These are phyloP conservation scores for Thraustochytrium striatum DNA, from an alignment of 352 stramenopile genomes.

Conservation along the genomic window DNA sequence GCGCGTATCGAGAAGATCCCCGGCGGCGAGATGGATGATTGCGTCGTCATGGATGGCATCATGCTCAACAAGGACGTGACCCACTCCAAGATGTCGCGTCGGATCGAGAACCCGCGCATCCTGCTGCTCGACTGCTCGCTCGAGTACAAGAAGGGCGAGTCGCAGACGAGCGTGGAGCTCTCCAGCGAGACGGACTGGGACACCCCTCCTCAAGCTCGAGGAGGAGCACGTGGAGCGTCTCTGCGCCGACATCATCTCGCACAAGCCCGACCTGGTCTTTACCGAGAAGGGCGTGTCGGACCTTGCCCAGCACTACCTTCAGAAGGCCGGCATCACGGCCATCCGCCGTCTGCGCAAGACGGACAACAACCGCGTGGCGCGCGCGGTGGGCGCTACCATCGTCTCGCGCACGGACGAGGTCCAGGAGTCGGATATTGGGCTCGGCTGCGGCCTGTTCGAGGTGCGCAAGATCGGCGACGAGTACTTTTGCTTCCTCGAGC, in stretches of 20 bases:
- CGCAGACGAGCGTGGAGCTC: constrained; percentile 94
- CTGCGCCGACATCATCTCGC: constrained; percentile 91
- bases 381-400: constrained; percentile 94
- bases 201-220: constrained; percentile 93
- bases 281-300: constrained; percentile 99
- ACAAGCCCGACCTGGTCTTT: constrained; percentile 98
- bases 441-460: constrained; percentile 96
- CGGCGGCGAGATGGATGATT: constrained; percentile 90
- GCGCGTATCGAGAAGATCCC: constrained; percentile 98
- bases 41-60: constrained; percentile 89
- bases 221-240: constrained; percentile 99
- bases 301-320: constrained; percentile 98
- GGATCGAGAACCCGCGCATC: constrained; percentile 96
- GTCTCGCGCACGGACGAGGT: constrained; percentile 96
- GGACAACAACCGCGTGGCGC: constrained; percentile 98
- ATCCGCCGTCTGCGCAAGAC: constrained; percentile 98
- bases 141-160: constrained; percentile 99
- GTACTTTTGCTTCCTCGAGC: constrained; percentile 99
- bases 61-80: constrained; percentile 99
- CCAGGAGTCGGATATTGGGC: constrained; percentile 96
- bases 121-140: constrained; percentile 96
- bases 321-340: constrained; percentile 97
- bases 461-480: constrained; percentile 87
- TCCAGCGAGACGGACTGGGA: constrained; percentile 97
- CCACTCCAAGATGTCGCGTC: constrained; percentile 96